These are phyloP conservation scores for Nicotiana attenuata DNA, from an alignment of 257 asterid species.

Conservation along the genomic window DNA sequence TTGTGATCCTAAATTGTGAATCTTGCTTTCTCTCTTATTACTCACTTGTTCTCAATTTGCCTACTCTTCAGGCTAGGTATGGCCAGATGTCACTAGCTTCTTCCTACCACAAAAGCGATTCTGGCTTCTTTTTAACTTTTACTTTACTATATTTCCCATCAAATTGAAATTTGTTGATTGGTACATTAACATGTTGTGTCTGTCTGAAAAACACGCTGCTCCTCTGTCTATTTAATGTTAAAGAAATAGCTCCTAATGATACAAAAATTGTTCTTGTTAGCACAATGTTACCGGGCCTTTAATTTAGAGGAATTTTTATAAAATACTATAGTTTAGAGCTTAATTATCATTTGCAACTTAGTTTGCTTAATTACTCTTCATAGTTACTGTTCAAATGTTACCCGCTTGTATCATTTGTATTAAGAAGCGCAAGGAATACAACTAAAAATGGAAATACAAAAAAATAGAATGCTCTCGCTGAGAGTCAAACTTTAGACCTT, in stretches of 20 bases:
- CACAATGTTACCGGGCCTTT: neutral
- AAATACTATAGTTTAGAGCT: too few species aligned
- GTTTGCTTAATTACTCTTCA: too few species aligned
- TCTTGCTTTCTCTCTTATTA: neutral
- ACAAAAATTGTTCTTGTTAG: neutral
- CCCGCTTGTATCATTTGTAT: too few species aligned
- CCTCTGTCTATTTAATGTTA: neutral
- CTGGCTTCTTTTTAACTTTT: neutral
- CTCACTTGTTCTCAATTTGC: conserved; percentile 1
- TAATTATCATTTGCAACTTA: too few species aligned
- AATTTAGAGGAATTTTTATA: too few species aligned
- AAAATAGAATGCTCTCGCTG: too few species aligned
- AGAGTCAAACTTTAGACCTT: too few species aligned
- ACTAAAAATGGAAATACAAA: too few species aligned
- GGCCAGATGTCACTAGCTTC: conserved; percentile 1
- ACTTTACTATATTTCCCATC: neutral
- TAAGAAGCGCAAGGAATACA: too few species aligned
- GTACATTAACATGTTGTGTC: neutral
- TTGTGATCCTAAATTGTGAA: conserved; percentile 26
- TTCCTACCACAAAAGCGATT: neutral
- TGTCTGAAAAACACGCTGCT: neutral
- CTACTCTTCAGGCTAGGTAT: conserved; percentile 23
- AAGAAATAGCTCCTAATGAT: neutral
- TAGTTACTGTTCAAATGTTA: too few species aligned
- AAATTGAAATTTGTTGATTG: neutral